Evolutionary conservation across 2,329 filamentous ascomycete species (phyloP).

Genomic region (Pseudopyricularia cyperi): DNA sequence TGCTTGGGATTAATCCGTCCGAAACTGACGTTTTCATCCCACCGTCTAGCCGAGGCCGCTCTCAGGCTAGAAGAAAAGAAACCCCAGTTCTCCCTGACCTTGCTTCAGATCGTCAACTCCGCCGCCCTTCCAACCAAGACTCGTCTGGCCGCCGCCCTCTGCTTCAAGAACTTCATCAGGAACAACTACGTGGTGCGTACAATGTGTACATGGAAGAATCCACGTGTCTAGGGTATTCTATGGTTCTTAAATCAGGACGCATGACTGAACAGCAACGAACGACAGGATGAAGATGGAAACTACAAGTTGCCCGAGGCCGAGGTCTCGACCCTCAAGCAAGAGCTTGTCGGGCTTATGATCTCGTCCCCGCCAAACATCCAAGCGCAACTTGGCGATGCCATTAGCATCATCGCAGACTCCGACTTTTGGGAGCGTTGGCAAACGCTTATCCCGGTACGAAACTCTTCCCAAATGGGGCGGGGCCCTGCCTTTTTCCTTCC

Average conservation of each 20-base stretch:
- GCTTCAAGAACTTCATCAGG: constrained; percentile 98
- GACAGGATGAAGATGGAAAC: constrained; percentile 75
- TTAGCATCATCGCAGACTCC: constrained; percentile 93
- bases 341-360: constrained; percentile 95
- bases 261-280: background rate
- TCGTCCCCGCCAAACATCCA: constrained; percentile 77
- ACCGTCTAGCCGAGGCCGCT: constrained; percentile 57
- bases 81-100: constrained; percentile 73
- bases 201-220: too few species aligned
- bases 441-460: constrained; percentile 67
- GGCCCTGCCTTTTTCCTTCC: background rate
- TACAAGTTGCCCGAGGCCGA: constrained; percentile 78
- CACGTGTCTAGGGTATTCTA: too few species aligned
- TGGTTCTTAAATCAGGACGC: constrained; percentile 2
- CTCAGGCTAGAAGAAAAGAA: constrained; percentile 70
- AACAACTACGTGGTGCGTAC: constrained; percentile 70
- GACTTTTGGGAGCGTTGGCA: constrained; percentile 97
- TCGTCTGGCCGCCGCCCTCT: constrained; percentile 75
- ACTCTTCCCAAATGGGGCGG: background rate
- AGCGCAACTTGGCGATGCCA: constrained; percentile 87
- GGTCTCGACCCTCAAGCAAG: constrained; percentile 81
- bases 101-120: constrained; percentile 83
- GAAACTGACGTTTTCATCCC: background rate
- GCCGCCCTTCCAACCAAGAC: constrained; percentile 61
- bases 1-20: background rate